Evolutionary conservation across 352 stramenopile species (phyloP).

Genomic region (Phytophthora citricola): DNA sequence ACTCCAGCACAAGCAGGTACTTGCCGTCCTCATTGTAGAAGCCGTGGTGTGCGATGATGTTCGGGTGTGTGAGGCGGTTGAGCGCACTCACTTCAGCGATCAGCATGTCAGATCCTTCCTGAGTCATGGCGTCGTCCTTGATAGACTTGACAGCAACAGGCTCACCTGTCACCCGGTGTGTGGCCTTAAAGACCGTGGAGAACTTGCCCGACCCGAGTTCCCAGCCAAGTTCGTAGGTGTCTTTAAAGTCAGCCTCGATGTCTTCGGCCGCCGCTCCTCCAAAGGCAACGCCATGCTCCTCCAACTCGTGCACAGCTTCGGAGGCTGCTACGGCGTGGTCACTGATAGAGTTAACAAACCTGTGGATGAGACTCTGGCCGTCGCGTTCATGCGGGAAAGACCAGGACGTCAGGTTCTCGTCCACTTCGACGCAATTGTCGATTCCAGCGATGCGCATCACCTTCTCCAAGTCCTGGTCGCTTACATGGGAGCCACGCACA

Average conservation of each 20-base stretch:
- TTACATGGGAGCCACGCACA: slow-evolving; percentile 57
- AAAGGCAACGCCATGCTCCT: background rate
- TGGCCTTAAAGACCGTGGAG: slow-evolving; percentile 63
- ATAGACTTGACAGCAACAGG: slow-evolving; percentile 74
- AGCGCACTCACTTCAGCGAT: slow-evolving; percentile 75
- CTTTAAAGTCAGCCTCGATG: slow-evolving; percentile 45
- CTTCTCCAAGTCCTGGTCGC: slow-evolving; percentile 59
- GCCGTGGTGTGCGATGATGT: slow-evolving; percentile 85
- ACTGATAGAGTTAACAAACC: slow-evolving; percentile 45
- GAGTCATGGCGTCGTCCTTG: slow-evolving; percentile 48
- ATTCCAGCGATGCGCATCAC: slow-evolving; percentile 67
- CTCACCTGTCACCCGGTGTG: slow-evolving; percentile 48
- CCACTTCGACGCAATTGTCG: slow-evolving; percentile 51
- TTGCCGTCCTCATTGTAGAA: slow-evolving; percentile 81
- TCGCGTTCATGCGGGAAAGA: slow-evolving; percentile 21
- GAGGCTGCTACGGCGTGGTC: slow-evolving; percentile 33
- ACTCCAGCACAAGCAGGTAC: slow-evolving; percentile 90
- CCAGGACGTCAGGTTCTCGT: slow-evolving; percentile 44
- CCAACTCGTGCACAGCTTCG: slow-evolving; percentile 16
- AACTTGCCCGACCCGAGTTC: slow-evolving; percentile 69
- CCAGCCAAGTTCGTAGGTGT: slow-evolving; percentile 66
- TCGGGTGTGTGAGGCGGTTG: slow-evolving; percentile 74
- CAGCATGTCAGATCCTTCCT: slow-evolving; percentile 68
- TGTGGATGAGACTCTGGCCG: slow-evolving; percentile 37
- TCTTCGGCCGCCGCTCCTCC: background rate